phyloP scores from a whole-genome alignment of 2,329 filamentous ascomycete genomes.

The Phyllosticta citribraziliensis region DNA sequence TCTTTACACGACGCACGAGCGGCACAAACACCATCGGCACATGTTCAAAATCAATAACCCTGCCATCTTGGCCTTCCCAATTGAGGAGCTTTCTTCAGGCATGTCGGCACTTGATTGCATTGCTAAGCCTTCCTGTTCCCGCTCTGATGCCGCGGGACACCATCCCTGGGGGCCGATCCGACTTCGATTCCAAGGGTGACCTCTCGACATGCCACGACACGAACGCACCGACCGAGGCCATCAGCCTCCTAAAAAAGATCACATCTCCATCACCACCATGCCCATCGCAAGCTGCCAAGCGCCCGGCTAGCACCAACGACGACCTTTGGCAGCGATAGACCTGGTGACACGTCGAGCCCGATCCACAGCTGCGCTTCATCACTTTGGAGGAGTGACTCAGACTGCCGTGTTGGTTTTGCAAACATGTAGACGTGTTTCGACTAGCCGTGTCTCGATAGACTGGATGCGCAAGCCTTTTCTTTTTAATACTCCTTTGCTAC shows the following conservation, averaged over 20 bases:
- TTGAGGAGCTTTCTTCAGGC: neutral
- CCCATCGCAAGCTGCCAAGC: neutral
- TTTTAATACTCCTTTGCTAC: neutral
- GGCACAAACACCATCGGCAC: neutral
- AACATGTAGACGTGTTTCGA: neutral
- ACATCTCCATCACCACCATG: neutral
- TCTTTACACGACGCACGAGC: neutral
- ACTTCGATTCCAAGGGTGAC: neutral
- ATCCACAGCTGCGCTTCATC: neutral
- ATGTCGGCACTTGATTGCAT: neutral
- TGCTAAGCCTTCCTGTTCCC: neutral
- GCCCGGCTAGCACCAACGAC: neutral
- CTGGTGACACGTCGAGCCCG: neutral
- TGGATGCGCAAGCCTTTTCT: neutral
- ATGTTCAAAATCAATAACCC: neutral
- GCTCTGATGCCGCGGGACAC: neutral
- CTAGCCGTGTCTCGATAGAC: neutral
- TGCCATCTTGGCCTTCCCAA: neutral
- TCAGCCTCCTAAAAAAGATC: neutral
- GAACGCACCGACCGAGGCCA: neutral
- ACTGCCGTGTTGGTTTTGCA: neutral
- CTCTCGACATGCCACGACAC: neutral
- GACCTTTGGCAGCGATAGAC: neutral
- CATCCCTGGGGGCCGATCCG: neutral
- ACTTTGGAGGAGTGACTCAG: neutral